Percentiles rank a stretch among this genome's conserved stretches.
Conservation (phyloP, 352 stramenopile species). For the Phytophthora europaea region DNA sequence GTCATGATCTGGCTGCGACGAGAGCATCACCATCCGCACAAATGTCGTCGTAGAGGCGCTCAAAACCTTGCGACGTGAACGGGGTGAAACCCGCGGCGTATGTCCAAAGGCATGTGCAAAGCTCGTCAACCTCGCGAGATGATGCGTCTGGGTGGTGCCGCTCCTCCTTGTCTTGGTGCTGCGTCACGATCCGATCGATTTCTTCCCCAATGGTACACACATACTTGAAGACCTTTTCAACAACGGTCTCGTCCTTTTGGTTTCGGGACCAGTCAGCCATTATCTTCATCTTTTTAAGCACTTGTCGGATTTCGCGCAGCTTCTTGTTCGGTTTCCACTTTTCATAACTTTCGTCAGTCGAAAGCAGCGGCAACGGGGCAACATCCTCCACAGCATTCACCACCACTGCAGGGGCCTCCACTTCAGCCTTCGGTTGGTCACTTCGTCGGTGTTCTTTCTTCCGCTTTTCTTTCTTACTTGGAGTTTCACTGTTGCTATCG, state of each 20-base stretch:
- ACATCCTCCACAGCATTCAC: constrained; percentile 25
- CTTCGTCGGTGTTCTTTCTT: constrained; percentile 40
- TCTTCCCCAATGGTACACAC: constrained; percentile 81
- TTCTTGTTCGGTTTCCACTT: constrained; percentile 87
- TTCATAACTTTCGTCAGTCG: constrained; percentile 61
- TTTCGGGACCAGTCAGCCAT: constrained; percentile 85
- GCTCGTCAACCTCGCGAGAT: constrained; percentile 71
- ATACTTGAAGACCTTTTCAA: constrained; percentile 91
- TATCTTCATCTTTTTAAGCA: constrained; percentile 91
- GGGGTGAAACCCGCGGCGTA: constrained; percentile 83
- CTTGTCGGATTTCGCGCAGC: constrained; percentile 78
- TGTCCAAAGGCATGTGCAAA: constrained; percentile 83
- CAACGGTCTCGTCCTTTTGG: constrained; percentile 85
- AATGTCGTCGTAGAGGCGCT: constrained; percentile 90
- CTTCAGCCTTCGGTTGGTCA: constrained; percentile 24
- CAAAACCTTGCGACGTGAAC: constrained; percentile 79
- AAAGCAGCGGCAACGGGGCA: constrained; percentile 42
- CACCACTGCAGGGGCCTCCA: constrained; percentile 11
- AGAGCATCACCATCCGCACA: constrained; percentile 74
- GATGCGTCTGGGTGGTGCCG: constrained; percentile 12
- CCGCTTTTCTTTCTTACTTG: constrained; percentile 47
- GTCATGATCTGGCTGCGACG: constrained; percentile 39
- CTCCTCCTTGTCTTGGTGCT: constrained; percentile 46
- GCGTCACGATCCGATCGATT: constrained; percentile 82
- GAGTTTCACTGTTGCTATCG: constrained; percentile 38